Evolutionary conservation across 78 protist genomes (phyloP).

Genomic region (Speleostelium caveatum): DNA sequence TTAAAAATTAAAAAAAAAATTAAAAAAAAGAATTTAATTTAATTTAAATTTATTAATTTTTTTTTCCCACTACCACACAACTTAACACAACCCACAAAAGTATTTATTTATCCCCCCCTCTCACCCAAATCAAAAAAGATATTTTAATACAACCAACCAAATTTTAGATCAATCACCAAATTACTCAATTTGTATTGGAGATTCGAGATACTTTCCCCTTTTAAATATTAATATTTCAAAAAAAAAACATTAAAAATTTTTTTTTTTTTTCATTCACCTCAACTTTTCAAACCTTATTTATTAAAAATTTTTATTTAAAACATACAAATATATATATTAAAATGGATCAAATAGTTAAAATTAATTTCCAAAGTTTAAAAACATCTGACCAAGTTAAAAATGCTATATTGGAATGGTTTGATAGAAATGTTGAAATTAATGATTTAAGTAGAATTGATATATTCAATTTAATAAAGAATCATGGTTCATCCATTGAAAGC

Average conservation of each 20-base stretch:
- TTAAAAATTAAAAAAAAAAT: not conserved
- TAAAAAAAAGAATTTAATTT: not conserved
- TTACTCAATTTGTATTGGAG: too few species aligned
- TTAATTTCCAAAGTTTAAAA: slow-evolving; percentile 11
- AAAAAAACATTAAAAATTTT: too few species aligned
- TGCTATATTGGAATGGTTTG: slow-evolving; percentile 43
- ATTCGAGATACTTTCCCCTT: not conserved
- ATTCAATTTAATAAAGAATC: slow-evolving; percentile 6
- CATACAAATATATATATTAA: not conserved
- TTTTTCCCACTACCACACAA: not conserved
- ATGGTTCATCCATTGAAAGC: not conserved
- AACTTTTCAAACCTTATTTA: not conserved
- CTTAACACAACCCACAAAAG: not conserved
- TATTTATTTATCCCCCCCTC: too few species aligned
- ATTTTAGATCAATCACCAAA: not conserved
- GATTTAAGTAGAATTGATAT: slow-evolving; percentile 15
- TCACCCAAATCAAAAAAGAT: too few species aligned
- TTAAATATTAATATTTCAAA: too few species aligned
- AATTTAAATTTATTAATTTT: not conserved
- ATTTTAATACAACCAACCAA: not conserved
- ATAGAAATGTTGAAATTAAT: not conserved
- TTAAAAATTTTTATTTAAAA: too few species aligned
- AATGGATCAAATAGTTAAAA: slow-evolving; percentile 33
- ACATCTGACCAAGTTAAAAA: slow-evolving; percentile 9
- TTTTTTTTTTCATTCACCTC: too few species aligned